Conservation (phyloP, 176 grass and related monocot species). For the Rhynchospora pubera region DNA sequence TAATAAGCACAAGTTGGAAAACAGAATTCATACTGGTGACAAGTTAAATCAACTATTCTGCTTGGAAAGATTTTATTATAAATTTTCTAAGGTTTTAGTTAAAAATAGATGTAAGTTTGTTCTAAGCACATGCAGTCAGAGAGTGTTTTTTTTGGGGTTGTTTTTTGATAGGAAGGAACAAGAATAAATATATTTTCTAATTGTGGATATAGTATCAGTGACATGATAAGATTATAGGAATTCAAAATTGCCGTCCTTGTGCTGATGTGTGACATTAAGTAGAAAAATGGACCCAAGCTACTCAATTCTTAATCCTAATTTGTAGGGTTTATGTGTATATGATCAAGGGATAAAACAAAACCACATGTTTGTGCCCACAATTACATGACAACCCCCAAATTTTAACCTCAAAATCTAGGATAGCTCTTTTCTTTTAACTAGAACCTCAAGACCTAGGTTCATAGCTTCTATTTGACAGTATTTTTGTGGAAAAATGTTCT, state of each 20-base stretch:
- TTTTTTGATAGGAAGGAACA: neutral
- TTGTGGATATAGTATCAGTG: neutral
- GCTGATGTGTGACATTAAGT: neutral
- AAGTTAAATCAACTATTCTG: neutral
- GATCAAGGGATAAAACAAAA: neutral
- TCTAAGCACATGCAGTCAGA: no score
- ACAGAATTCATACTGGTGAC: neutral
- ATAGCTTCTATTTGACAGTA: neutral
- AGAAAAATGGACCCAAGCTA: neutral
- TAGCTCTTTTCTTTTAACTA: neutral
- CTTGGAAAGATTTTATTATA: neutral
- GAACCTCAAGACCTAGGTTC: neutral
- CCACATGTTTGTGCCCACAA: neutral
- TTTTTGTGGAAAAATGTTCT: neutral
- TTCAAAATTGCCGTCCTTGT: neutral
- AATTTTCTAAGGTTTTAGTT: neutral
- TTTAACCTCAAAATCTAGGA: neutral
- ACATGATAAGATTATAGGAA: neutral
- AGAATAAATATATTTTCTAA: neutral
- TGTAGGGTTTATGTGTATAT: neutral
- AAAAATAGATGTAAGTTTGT: neutral
- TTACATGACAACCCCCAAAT: neutral
- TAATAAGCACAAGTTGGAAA: neutral
- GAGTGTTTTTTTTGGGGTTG: neutral
- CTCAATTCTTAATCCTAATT: neutral